Evolutionary conservation across 2,329 filamentous ascomycete genomes (phyloP).

Genomic region (Exophiala lecanii-corni): DNA sequence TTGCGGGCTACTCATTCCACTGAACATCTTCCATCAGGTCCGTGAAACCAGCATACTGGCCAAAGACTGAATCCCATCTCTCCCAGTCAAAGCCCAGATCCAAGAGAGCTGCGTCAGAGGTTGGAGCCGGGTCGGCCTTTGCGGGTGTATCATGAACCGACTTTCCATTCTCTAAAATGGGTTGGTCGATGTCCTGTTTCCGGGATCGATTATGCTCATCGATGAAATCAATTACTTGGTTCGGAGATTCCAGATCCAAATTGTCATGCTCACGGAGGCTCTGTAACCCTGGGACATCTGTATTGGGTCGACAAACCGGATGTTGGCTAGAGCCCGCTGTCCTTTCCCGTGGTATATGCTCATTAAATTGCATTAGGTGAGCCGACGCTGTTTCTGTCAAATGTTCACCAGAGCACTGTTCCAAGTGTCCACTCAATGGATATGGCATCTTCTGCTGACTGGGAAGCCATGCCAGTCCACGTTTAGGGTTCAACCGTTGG

Average conservation of each 20-base stretch:
- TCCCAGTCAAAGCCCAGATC: slow-evolving; percentile 46
- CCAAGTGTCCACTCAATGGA: slow-evolving; percentile 12
- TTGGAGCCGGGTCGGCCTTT: neutral
- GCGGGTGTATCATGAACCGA: neutral
- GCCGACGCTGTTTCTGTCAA: neutral
- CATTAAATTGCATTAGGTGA: neutral
- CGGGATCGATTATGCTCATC: neutral
- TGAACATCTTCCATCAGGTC: slow-evolving; percentile 24
- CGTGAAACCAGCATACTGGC: slow-evolving; percentile 34
- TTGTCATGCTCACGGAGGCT: neutral
- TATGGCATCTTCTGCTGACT: slow-evolving; percentile 22
- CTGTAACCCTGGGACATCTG: neutral
- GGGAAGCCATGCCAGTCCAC: slow-evolving; percentile 8
- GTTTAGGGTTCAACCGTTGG: neutral
- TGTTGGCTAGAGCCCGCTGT: neutral
- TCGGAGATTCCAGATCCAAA: slow-evolving; percentile 1
- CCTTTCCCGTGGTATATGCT: neutral
- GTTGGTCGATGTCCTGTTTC: neutral
- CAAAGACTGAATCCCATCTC: slow-evolving; percentile 46
- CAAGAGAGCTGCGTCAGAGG: neutral
- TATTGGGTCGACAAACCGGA: neutral
- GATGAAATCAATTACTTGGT: neutral
- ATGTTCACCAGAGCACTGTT: slow-evolving; percentile 11
- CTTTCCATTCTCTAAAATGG: neutral
- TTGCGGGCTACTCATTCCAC: too few species aligned